Conservation (phyloP, 202 grass and related monocot species). For the Setaria italica region DNA sequence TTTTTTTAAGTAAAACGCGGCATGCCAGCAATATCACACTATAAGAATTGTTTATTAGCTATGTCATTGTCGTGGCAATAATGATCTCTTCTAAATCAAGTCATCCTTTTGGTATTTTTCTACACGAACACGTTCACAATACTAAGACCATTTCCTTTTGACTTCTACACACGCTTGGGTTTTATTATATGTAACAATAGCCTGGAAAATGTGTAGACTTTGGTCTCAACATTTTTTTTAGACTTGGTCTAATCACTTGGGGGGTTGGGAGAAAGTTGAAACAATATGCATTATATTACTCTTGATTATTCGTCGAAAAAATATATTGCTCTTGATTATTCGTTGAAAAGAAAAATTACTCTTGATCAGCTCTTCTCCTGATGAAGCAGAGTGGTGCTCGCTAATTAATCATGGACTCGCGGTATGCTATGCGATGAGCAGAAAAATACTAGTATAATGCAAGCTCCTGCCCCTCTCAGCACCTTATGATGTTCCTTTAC, state of each 20-base stretch:
- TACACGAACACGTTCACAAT: neutral
- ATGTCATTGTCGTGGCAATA: neutral
- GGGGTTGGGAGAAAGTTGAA: neutral
- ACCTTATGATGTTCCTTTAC: constrained; percentile 24
- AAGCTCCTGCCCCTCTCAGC: neutral
- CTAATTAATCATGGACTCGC: neutral
- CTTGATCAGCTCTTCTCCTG: neutral
- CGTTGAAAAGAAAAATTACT: too few species aligned
- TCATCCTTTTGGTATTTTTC: neutral
- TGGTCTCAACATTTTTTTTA: neutral
- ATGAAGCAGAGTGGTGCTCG: neutral
- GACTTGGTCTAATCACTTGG: neutral
- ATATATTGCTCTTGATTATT: neutral
- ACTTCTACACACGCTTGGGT: neutral
- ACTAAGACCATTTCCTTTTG: neutral
- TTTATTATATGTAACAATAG: neutral
- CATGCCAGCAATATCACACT: neutral
- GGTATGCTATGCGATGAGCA: neutral
- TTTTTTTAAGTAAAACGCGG: too few species aligned
- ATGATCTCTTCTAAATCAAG: neutral
- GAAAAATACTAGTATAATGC: neutral
- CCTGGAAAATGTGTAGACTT: neutral
- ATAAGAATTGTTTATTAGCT: neutral
- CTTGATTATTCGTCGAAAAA: too few species aligned
- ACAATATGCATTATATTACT: neutral